Evolutionary conservation across 2,329 filamentous ascomycete genomes (phyloP).

Genomic region (Clonostachys chloroleuca): DNA sequence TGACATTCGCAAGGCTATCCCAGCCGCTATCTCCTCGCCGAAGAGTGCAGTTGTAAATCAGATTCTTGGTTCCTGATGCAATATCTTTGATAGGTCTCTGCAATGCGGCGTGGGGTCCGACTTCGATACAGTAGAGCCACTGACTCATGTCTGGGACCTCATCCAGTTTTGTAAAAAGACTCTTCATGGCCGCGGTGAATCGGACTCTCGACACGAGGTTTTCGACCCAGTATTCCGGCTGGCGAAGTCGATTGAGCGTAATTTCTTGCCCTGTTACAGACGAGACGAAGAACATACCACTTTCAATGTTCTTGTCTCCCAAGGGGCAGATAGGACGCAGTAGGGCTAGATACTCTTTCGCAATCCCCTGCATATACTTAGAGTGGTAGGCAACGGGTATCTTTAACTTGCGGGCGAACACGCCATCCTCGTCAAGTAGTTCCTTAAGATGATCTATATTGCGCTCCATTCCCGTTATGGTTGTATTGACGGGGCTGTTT

Average conservation of each 20-base stretch:
- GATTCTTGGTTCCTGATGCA: too few species aligned
- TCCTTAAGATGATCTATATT: constrained; percentile 2
- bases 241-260: not conserved
- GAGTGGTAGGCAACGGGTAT: constrained; percentile 10
- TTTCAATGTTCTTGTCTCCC: too few species aligned
- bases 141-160: not conserved
- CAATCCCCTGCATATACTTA: constrained; percentile 8
- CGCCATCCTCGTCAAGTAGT: constrained; percentile 1
- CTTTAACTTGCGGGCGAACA: constrained; percentile 7
- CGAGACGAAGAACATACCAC: constrained; percentile 1
- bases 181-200: constrained; percentile 19
- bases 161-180: not conserved
- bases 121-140: not conserved
- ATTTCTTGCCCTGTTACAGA: not conserved
- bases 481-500: constrained; percentile 6
- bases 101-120: not conserved
- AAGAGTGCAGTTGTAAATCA: too few species aligned
- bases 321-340: not conserved
- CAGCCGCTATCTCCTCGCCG: too few species aligned
- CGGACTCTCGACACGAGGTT: constrained; percentile 25
- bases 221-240: constrained; percentile 20
- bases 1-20: too few species aligned
- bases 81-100: constrained; percentile 2
- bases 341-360: constrained; percentile 10
- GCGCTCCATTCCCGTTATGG: constrained; percentile 3